These are phyloP conservation scores for Trichoderma koningiopsis DNA, from an alignment of 2,329 filamentous ascomycete species.

Conservation along the genomic window DNA sequence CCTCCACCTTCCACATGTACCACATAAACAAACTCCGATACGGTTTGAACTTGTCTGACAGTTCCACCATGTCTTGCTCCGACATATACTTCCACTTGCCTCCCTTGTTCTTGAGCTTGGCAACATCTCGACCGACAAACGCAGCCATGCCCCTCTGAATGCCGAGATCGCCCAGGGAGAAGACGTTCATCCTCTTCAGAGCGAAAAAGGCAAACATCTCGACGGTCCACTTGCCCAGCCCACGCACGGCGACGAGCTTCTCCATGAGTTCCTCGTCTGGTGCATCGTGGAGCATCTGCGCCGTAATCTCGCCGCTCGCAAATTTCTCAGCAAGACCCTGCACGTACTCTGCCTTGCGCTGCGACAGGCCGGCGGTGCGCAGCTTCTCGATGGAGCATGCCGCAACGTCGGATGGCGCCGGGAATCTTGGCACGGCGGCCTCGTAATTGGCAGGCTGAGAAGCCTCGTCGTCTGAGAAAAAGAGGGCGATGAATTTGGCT, in stretches of 20 bases:
- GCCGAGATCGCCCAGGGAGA: constrained; percentile 87
- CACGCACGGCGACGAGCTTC: constrained; percentile 80
- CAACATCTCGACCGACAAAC: constrained; percentile 79
- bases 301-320: constrained; percentile 69
- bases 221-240: constrained; percentile 86
- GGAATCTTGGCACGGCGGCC: constrained; percentile 57
- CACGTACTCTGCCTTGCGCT: constrained; percentile 95
- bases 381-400: constrained; percentile 64
- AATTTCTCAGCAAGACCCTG: constrained; percentile 85
- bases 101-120: constrained; percentile 75
- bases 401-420: constrained; percentile 73
- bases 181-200: constrained; percentile 93
- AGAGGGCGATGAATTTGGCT: constrained; percentile 77
- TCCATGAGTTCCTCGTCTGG: constrained; percentile 84
- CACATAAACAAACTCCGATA: constrained; percentile 96
- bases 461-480: constrained; percentile 45
- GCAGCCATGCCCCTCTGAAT: constrained; percentile 94
- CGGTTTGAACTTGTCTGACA: constrained; percentile 77
- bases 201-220: constrained; percentile 98
- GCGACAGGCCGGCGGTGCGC: constrained; percentile 83
- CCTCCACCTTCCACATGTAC: constrained; percentile 92
- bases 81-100: constrained; percentile 99
- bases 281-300: constrained; percentile 73
- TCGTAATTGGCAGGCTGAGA: not conserved
- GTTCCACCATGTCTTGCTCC: constrained; percentile 86